Evolutionary conservation across 169 alveolate genomes (phyloP).

Genomic region (Cryptosporidium sp.): DNA sequence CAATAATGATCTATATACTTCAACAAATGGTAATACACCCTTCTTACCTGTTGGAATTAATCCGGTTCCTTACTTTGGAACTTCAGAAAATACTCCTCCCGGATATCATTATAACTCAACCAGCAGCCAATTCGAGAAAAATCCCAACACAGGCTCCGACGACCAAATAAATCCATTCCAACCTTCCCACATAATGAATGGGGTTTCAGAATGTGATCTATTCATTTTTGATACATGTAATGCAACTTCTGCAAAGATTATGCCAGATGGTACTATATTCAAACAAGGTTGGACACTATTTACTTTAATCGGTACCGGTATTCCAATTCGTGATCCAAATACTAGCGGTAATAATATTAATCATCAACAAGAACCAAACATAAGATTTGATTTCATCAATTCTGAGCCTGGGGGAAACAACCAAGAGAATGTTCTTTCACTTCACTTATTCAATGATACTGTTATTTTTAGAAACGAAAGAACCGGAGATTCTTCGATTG

Average conservation of each 20-base stretch:
- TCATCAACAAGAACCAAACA: neutral
- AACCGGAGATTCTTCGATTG: conserved; percentile 15
- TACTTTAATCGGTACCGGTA: conserved; percentile 17
- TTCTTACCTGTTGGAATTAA: conserved; percentile 32
- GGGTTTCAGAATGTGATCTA: conserved; percentile 23
- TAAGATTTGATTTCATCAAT: conserved; percentile 17
- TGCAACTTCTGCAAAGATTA: conserved; percentile 12
- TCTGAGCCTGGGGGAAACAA: neutral
- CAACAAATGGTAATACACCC: neutral
- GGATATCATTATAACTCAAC: conserved; percentile 28
- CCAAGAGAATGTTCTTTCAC: conserved; percentile 20
- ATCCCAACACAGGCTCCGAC: neutral
- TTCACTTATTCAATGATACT: conserved; percentile 17
- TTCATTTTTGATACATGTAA: conserved; percentile 44
- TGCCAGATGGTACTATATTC: neutral
- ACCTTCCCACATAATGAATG: conserved; percentile 21
- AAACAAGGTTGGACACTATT: conserved; percentile 62
- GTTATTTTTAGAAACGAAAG: conserved; percentile 13
- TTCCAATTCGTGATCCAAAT: conserved; percentile 30
- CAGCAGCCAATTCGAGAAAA: conserved; percentile 11
- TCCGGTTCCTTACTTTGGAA: conserved; percentile 44
- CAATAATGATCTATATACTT: neutral
- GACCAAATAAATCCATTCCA: conserved; percentile 21
- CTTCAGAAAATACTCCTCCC: conserved; percentile 16
- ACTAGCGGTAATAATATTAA: neutral